These are phyloP conservation scores for Blumeria hordei DNA, from an alignment of 2,329 filamentous ascomycete genomes.

Conservation along the genomic window DNA sequence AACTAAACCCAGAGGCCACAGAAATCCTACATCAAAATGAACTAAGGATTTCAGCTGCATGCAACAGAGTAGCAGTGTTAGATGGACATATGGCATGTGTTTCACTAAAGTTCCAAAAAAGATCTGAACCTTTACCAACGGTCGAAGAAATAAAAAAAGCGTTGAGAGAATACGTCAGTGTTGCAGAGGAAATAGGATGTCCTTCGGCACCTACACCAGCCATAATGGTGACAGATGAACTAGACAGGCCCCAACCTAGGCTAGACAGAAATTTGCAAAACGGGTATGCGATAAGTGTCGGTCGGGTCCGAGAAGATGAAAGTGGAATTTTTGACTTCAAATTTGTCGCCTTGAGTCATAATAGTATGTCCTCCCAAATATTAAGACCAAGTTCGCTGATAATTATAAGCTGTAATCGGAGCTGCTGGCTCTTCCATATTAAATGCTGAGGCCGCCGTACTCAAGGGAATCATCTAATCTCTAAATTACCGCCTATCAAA, in stretches of 20 bases:
- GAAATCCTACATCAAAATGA: slow-evolving; percentile 52
- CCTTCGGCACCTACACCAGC: slow-evolving; percentile 62
- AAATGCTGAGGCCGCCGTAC: slow-evolving; percentile 23
- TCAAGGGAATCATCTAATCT: slow-evolving; percentile 5
- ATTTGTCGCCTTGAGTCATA: slow-evolving; percentile 82
- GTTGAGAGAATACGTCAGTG: slow-evolving; percentile 55
- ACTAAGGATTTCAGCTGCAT: slow-evolving; percentile 62
- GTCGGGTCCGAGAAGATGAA: slow-evolving; percentile 56
- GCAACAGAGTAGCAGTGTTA: slow-evolving; percentile 83
- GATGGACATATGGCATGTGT: slow-evolving; percentile 95
- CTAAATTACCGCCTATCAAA: no score
- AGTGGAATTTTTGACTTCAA: slow-evolving; percentile 83
- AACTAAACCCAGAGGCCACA: slow-evolving; percentile 43
- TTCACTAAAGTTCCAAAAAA: slow-evolving; percentile 55
- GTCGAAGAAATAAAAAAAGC: slow-evolving; percentile 57
- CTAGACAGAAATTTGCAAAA: slow-evolving; percentile 65
- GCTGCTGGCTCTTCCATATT: slow-evolving; percentile 90
- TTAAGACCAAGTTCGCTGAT: slow-evolving; percentile 1
- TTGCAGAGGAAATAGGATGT: slow-evolving; percentile 64
- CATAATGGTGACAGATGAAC: slow-evolving; percentile 74
- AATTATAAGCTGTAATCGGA: slow-evolving; percentile 51
- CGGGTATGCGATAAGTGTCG: slow-evolving; percentile 81
- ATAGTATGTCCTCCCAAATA: slow-evolving; percentile 19
- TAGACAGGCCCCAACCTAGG: slow-evolving; percentile 73
- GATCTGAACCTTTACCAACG: slow-evolving; percentile 36